phyloP scores from a whole-genome alignment of 345 rosid genomes.

The Corymbia maculata region DNA sequence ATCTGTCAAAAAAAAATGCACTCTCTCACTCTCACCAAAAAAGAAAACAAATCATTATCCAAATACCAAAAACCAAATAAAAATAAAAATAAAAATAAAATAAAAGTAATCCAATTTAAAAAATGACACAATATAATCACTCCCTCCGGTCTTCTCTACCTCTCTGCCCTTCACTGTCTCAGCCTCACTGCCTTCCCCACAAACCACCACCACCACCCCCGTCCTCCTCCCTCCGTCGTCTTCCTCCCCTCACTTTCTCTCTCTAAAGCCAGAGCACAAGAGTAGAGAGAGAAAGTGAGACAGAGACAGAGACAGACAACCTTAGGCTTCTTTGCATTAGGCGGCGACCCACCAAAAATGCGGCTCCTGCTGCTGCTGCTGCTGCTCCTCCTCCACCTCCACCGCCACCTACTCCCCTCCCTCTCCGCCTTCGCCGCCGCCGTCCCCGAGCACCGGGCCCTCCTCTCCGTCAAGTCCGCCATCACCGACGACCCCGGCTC shows the following conservation, averaged over 20 bases:
- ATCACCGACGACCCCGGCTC: conserved; percentile 44
- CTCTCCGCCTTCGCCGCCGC: conserved; percentile 20
- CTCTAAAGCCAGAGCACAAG: background rate
- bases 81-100: background rate
- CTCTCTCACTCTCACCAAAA: background rate
- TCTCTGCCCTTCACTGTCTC: background rate
- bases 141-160: background rate
- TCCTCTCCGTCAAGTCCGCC: conserved; percentile 69
- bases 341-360: background rate
- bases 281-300: background rate
- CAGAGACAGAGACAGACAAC: background rate
- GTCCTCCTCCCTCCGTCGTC: too few relatives aligned
- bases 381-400: conserved; percentile 20
- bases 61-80: background rate
- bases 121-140: conserved; percentile 11
- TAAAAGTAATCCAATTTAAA: background rate
- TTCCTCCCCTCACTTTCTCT: background rate
- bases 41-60: background rate
- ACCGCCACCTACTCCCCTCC: conserved; percentile 21
- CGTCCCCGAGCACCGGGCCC: conserved; percentile 58
- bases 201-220: background rate
- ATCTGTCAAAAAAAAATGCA: background rate
- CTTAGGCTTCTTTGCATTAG: background rate
- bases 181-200: background rate
- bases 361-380: background rate